Evolutionary conservation across 441 rosid species (phyloP).

Genomic region (Adansonia grandidieri): DNA sequence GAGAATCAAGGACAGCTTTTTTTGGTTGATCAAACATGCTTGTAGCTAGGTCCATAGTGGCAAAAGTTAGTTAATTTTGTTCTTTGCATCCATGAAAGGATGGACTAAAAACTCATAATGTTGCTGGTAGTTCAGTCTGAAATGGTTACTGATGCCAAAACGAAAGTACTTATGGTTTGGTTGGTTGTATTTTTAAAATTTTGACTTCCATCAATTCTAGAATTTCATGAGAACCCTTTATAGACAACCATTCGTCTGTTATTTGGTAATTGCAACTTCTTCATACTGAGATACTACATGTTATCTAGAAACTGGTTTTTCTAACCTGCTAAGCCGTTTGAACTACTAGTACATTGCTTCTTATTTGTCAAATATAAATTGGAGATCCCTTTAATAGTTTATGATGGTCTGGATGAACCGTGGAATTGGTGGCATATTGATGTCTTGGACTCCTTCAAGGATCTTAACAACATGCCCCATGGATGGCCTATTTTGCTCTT

Average conservation of each 20-base stretch:
- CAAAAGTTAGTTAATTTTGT: slow-evolving; percentile 38
- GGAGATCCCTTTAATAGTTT: background rate
- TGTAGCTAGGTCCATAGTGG: slow-evolving; percentile 39
- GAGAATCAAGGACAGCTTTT: slow-evolving; percentile 22
- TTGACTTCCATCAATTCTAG: slow-evolving; percentile 27
- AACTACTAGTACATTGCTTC: background rate
- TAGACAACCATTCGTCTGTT: background rate
- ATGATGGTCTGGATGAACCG: slow-evolving; percentile 19
- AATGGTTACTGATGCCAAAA: slow-evolving; percentile 23
- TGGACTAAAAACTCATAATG: slow-evolving; percentile 52
- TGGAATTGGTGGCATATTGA: slow-evolving; percentile 57
- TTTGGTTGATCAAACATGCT: slow-evolving; percentile 26
- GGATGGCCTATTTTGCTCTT: slow-evolving; percentile 62
- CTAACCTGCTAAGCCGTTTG: background rate
- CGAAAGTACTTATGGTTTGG: slow-evolving; percentile 24
- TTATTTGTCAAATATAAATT: background rate
- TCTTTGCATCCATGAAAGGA: slow-evolving; percentile 47
- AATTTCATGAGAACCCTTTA: slow-evolving; percentile 13
- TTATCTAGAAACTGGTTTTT: background rate
- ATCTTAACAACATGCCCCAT: slow-evolving; percentile 84
- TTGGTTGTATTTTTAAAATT: slow-evolving; percentile 33
- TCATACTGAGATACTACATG: background rate
- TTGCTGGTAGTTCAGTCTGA: slow-evolving; percentile 32
- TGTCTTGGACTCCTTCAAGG: slow-evolving; percentile 68
- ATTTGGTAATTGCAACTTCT: background rate